These are phyloP conservation scores for Quillaja saponaria DNA, from an alignment of 306 rosid species.

Conservation along the genomic window DNA sequence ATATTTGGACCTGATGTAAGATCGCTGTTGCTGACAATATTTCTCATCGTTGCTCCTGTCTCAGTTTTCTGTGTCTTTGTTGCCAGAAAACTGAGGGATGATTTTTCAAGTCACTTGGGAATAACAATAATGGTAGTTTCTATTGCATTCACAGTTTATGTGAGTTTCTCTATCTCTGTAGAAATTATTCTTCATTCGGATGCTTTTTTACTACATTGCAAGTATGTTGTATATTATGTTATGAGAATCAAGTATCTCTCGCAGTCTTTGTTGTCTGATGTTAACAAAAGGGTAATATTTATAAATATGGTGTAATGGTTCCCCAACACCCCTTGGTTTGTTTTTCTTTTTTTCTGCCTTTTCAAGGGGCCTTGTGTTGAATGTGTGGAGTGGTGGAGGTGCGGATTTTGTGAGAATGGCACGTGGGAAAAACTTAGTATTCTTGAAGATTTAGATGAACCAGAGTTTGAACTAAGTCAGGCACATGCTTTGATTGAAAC, in stretches of 20 bases:
- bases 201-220: conserved; percentile 5
- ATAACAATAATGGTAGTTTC: conserved; percentile 61
- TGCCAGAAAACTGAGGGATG: conserved; percentile 80
- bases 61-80: conserved; percentile 84
- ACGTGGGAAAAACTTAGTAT: too few species aligned
- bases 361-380: too few species aligned
- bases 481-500: too few species aligned
- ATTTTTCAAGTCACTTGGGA: conserved; percentile 70
- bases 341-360: too few species aligned
- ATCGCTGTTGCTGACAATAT: conserved; percentile 79
- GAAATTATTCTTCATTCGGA: neutral
- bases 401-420: too few species aligned
- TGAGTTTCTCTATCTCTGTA: conserved; percentile 48
- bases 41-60: conserved; percentile 84
- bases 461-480: too few species aligned
- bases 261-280: too few species aligned
- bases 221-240: conserved; percentile 20
- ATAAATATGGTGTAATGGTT: too few species aligned
- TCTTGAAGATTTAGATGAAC: too few species aligned
- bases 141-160: conserved; percentile 68
- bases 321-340: too few species aligned
- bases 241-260: conserved; percentile 24
- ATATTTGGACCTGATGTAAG: conserved; percentile 99
- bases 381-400: too few species aligned
- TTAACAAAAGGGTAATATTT: too few species aligned